phyloP scores from a whole-genome alignment of 441 rosid genomes.

The Monsonia emarginata region DNA sequence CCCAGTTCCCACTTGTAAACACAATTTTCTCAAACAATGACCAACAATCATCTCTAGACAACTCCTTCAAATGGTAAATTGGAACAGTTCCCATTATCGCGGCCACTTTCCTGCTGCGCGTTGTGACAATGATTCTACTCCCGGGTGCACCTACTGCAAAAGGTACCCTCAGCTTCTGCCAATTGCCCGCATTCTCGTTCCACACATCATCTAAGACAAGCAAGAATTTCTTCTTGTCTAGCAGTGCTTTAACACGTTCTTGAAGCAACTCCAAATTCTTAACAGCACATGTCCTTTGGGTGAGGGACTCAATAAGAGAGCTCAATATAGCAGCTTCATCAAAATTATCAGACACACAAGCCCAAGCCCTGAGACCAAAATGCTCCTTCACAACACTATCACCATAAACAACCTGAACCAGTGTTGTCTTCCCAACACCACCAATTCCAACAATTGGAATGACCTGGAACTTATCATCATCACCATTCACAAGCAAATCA shows the following conservation, averaged over 20 bases:
- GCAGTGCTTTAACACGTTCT: not conserved
- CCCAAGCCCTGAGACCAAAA: slow-evolving; percentile 8
- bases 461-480: no score
- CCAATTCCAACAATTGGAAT: no score
- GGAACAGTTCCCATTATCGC: not conserved
- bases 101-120: slow-evolving; percentile 1
- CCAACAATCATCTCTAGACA: not conserved
- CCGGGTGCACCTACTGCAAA: not conserved
- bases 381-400: not conserved
- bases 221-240: slow-evolving; percentile 1
- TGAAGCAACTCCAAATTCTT: not conserved
- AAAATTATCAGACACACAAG: slow-evolving; percentile 8
- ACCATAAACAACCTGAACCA: slow-evolving; percentile 2
- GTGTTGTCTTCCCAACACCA: slow-evolving; percentile 15
- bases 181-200: not conserved
- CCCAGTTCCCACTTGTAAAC: no score
- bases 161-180: not conserved
- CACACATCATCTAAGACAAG: slow-evolving; percentile 13
- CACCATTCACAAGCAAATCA: no score
- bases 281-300: no score
- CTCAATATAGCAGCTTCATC: not conserved
- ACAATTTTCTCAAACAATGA: not conserved
- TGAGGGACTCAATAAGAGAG: not conserved
- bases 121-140: slow-evolving; percentile 14
- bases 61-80: not conserved